Evolutionary conservation across 1,139 yeast species (phyloP).

Genomic region (Suhomyces panamericanus): DNA sequence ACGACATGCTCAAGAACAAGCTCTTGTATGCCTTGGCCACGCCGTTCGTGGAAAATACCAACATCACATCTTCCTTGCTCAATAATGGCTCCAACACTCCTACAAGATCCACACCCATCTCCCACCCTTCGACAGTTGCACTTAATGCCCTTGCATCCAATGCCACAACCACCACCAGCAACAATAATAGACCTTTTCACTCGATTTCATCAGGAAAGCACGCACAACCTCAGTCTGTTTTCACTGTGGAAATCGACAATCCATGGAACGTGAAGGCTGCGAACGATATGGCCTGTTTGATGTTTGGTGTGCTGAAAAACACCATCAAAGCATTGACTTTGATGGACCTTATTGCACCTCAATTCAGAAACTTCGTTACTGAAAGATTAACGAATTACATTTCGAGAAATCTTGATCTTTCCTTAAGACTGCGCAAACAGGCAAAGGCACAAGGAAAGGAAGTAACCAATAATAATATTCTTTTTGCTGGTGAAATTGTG

Average conservation of each 20-base stretch:
- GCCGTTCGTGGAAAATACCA: slow-evolving; percentile 64
- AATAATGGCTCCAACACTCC: slow-evolving; percentile 15
- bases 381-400: slow-evolving; percentile 48
- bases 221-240: slow-evolving; percentile 74
- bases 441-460: slow-evolving; percentile 6
- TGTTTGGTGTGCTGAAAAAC: slow-evolving; percentile 76
- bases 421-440: slow-evolving; percentile 13
- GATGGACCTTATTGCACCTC: slow-evolving; percentile 75
- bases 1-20: slow-evolving; percentile 50
- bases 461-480: slow-evolving; percentile 37
- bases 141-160: slow-evolving; percentile 25
- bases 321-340: slow-evolving; percentile 64
- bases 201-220: slow-evolving; percentile 64
- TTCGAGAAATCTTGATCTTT: slow-evolving; percentile 17
- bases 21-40: slow-evolving; percentile 70
- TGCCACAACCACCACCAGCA: slow-evolving; percentile 15
- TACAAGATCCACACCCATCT: slow-evolving; percentile 12
- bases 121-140: slow-evolving; percentile 30
- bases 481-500: slow-evolving; percentile 57
- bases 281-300: slow-evolving; percentile 84
- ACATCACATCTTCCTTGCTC: slow-evolving; percentile 38
- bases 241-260: slow-evolving; percentile 70
- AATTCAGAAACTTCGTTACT: slow-evolving; percentile 65
- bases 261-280: slow-evolving; percentile 87
- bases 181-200: slow-evolving; percentile 53